These are phyloP conservation scores for Boletales sp. DNA, from an alignment of 768 basidiomycete genomes.

Conservation along the genomic window DNA sequence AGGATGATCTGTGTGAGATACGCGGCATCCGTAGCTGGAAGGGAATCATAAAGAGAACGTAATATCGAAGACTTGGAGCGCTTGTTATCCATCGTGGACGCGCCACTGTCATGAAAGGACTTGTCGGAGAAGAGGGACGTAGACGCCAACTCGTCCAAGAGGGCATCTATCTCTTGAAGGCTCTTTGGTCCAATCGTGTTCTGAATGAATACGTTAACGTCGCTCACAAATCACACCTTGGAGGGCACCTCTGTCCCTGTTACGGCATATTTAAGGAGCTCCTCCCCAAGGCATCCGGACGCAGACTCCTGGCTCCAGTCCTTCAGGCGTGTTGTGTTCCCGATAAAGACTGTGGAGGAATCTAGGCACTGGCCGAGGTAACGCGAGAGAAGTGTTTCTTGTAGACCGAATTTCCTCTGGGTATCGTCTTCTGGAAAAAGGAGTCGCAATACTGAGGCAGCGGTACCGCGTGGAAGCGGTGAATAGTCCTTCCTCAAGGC, in stretches of 20 bases:
- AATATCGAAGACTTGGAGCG: slow-evolving; percentile 40
- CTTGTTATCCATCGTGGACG: slow-evolving; percentile 26
- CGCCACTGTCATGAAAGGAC: slow-evolving; percentile 37
- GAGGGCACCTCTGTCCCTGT: slow-evolving; percentile 34
- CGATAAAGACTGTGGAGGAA: slow-evolving; percentile 28
- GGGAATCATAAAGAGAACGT: slow-evolving; percentile 51
- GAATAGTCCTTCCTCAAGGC: slow-evolving; percentile 39
- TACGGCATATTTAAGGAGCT: slow-evolving; percentile 44
- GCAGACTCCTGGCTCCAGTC: slow-evolving; percentile 40
- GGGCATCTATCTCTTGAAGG: slow-evolving; percentile 50
- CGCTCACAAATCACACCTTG: not conserved
- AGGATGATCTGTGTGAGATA: slow-evolving; percentile 85
- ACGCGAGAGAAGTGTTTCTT: slow-evolving; percentile 57
- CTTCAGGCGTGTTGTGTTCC: slow-evolving; percentile 26
- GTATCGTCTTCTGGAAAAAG: slow-evolving; percentile 85
- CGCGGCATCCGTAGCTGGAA: slow-evolving; percentile 61
- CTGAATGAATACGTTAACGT: slow-evolving; percentile 15
- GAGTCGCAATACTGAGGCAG: slow-evolving; percentile 61
- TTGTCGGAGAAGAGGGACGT: slow-evolving; percentile 57
- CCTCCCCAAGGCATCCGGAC: slow-evolving; percentile 69
- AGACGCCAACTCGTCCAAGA: slow-evolving; percentile 74
- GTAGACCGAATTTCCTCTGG: slow-evolving; percentile 66
- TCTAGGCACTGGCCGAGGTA: slow-evolving; percentile 50
- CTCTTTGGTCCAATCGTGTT: slow-evolving; percentile 31
- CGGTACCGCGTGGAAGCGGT: slow-evolving; percentile 51